Evolutionary conservation across 148 eudicot species (phyloP).

Genomic region (Spergularia marina): DNA sequence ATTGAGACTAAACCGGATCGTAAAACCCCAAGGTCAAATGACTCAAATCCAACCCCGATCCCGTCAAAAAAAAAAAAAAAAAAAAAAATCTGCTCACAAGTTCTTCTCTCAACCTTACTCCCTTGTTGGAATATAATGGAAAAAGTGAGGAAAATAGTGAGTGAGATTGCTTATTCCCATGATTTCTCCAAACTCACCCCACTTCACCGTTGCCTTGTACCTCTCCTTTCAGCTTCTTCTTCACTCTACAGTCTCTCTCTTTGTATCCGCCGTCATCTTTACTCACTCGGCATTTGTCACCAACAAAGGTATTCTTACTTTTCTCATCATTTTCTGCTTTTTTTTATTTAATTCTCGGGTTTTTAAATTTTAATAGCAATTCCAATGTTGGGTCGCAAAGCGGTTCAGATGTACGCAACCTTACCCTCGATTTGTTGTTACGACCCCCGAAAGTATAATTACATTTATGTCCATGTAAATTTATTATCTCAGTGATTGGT

Average conservation of each 20-base stretch:
- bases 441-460: no score
- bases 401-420: no score
- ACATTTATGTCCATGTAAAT: no score
- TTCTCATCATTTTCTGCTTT: not conserved
- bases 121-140: slow-evolving; percentile 40
- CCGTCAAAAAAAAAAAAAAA: no score
- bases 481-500: no score
- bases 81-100: no score
- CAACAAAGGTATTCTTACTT: slow-evolving; percentile 40
- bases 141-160: slow-evolving; percentile 55
- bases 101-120: no score
- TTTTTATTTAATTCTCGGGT: not conserved
- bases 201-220: slow-evolving; percentile 51
- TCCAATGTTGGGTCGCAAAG: no score
- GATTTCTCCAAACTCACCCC: slow-evolving; percentile 41
- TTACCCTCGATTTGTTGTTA: no score
- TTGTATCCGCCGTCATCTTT: slow-evolving; percentile 53
- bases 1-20: no score
- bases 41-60: no score
- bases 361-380: not conserved
- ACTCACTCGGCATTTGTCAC: slow-evolving; percentile 36
- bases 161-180: slow-evolving; percentile 53
- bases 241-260: slow-evolving; percentile 50
- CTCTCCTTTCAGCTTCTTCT: slow-evolving; percentile 59
- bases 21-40: no score